Base-by-base conservation (phyloP, 345 rosid species). In the Moricandia arvensis region DNA sequence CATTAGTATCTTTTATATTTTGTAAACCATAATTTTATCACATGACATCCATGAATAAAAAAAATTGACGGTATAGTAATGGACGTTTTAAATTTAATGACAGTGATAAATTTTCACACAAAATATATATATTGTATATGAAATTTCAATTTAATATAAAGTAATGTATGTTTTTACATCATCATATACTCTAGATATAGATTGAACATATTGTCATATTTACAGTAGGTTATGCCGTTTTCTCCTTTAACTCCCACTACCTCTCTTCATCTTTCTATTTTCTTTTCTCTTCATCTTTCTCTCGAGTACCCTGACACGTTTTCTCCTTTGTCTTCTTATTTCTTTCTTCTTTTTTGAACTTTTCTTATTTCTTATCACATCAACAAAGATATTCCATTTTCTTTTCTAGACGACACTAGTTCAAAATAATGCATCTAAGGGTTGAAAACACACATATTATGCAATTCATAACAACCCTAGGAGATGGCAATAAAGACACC, bases 241-340 rank as follows among this genome's bases (percentile, higher is more conserved):
- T 21, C 24, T 21, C 24, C 54, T 72, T 58, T 71, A 76, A 71
- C 76, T 58, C 45, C 67, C 72, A 77, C 76, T 77, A 77, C 55
- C 13, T 49, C 57, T 49, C 57, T 49, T 49, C 57, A 49, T 16
- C 9, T 16, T 49, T 54, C 76, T 47, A n/a, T n/a, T n/a, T n/a
- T n/a, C n/a, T n/a, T n/a, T 12, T 49, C 57, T 49, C 57, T 49
- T 49, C 57, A 49, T 16, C 9, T 16, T 49, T 54, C 76, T 47
- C 76, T 64, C 57, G 62, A 77, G 80, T 77, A 76, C 72, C 76
- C 76, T 66, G 55, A 77, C 80, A 76, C 76, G 76, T 65, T 77
- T 77, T 65, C 62, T 34, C 9, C 64, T 63, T 43, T 43, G 16
- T 43, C 17, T 47, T 47, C 53, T n/a, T 47, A n/a, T 47, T 33